phyloP scores from a whole-genome alignment of 306 rosid species.

The Begonia peltatifolia region DNA sequence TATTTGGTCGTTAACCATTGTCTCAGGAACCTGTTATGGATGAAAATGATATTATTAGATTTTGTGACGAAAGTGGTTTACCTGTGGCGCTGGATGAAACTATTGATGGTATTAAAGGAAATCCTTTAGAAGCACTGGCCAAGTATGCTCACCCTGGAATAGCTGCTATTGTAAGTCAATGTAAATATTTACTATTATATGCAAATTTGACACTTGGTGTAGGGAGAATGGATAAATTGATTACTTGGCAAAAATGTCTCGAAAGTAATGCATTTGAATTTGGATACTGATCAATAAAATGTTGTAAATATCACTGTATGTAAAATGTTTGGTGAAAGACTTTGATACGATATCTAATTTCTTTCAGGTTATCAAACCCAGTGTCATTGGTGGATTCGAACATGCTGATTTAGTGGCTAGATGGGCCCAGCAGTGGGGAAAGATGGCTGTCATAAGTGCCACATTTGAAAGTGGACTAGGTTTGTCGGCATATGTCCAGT shows the following conservation, averaged over 20 bases:
- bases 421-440: slow-evolving; percentile 81
- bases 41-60: slow-evolving; percentile 62
- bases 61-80: slow-evolving; percentile 74
- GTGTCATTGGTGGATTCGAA: slow-evolving; percentile 91
- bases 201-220: no score
- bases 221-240: no score
- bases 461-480: slow-evolving; percentile 87
- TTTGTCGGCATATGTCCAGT: slow-evolving; percentile 72
- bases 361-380: slow-evolving; percentile 86
- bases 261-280: not conserved
- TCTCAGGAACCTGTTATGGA: slow-evolving; percentile 75
- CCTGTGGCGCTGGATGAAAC: slow-evolving; percentile 94
- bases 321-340: not conserved
- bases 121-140: slow-evolving; percentile 42
- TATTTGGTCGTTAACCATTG: no score
- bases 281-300: no score
- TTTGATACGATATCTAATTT: slow-evolving; percentile 1
- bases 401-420: slow-evolving; percentile 60
- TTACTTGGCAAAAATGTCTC: no score
- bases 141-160: slow-evolving; percentile 80
- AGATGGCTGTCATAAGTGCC: slow-evolving; percentile 86
- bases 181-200: not conserved
- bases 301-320: no score
- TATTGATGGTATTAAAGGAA: slow-evolving; percentile 40
- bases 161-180: slow-evolving; percentile 63